Evolutionary conservation across 805 yeast genomes (phyloP).

Genomic region (Torulaspora quercuum): DNA sequence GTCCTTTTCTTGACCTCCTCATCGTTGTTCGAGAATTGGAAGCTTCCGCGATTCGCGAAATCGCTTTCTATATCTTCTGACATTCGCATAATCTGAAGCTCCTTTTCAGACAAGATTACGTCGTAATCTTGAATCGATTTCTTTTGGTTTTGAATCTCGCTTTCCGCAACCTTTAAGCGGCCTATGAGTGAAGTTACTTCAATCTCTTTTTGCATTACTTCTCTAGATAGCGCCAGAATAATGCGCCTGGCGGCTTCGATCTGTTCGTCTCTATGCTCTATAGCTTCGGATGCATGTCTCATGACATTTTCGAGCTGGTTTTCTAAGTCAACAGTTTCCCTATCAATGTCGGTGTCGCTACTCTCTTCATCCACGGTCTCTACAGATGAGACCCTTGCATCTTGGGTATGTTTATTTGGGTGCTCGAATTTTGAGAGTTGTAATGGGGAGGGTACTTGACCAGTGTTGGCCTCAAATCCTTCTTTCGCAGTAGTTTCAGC

Average conservation of each 20-base stretch:
- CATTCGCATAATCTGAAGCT: slow-evolving; percentile 5
- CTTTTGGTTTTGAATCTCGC: slow-evolving; percentile 2
- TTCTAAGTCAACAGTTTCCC: slow-evolving; percentile 1
- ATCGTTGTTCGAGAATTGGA: too few relatives aligned
- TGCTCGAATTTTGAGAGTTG: too few relatives aligned
- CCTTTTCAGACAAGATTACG: slow-evolving; percentile 10
- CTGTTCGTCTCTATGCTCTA: slow-evolving; percentile 17
- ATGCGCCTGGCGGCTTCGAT: slow-evolving; percentile 15
- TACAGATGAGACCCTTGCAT: background rate
- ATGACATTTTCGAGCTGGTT: slow-evolving; percentile 4
- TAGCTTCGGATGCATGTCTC: slow-evolving; percentile 9
- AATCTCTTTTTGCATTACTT: slow-evolving; percentile 21
- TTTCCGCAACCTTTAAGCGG: slow-evolving; percentile 9
- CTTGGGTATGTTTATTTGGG: background rate
- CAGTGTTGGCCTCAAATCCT: background rate
- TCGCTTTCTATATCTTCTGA: background rate
- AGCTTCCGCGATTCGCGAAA: background rate
- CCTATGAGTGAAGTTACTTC: slow-evolving; percentile 24
- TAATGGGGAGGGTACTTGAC: too few relatives aligned
- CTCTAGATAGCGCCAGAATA: slow-evolving; percentile 17
- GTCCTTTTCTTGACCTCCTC: too few relatives aligned
- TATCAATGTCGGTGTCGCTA: background rate
- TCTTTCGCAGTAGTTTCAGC: too few relatives aligned
- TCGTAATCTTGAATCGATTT: slow-evolving; percentile 7
- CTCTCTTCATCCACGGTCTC: background rate